Conservation (phyloP, 768 basidiomycete genomes). For the Hysterangium stoloniferum region DNA sequence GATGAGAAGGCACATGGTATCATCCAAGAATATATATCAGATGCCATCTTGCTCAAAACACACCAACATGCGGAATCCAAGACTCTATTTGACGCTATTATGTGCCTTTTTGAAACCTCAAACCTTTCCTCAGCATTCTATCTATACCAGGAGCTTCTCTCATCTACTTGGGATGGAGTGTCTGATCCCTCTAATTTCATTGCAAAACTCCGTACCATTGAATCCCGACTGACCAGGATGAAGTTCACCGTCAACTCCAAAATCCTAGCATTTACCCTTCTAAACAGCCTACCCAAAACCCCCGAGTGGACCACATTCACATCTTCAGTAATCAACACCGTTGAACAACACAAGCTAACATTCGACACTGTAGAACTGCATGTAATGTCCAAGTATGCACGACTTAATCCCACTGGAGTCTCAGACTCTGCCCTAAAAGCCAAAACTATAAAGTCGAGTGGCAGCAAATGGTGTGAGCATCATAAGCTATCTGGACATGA, state of each 20-base stretch:
- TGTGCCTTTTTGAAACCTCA: not conserved
- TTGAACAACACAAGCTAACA: not conserved
- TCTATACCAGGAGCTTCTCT: not conserved
- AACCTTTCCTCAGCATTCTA: not conserved
- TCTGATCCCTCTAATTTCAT: not conserved
- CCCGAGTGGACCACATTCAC: not conserved
- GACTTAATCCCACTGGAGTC: not conserved
- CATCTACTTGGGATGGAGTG: not conserved
- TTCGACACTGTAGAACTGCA: not conserved
- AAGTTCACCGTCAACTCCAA: not conserved
- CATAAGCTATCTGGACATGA: not conserved
- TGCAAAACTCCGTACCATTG: not conserved
- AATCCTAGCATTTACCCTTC: not conserved
- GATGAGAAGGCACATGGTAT: not conserved
- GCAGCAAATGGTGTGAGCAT: not conserved
- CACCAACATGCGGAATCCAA: not conserved
- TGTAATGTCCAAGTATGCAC: not conserved
- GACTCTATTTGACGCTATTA: not conserved
- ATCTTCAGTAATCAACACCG: not conserved
- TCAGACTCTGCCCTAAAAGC: not conserved
- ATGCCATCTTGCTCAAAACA: not conserved
- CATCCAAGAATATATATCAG: not conserved
- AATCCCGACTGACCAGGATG: not conserved
- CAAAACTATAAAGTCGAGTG: not conserved
- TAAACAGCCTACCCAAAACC: not conserved